phyloP scores from a whole-genome alignment of 2,329 filamentous ascomycete species.

The Aureobasidium melanogenum region DNA sequence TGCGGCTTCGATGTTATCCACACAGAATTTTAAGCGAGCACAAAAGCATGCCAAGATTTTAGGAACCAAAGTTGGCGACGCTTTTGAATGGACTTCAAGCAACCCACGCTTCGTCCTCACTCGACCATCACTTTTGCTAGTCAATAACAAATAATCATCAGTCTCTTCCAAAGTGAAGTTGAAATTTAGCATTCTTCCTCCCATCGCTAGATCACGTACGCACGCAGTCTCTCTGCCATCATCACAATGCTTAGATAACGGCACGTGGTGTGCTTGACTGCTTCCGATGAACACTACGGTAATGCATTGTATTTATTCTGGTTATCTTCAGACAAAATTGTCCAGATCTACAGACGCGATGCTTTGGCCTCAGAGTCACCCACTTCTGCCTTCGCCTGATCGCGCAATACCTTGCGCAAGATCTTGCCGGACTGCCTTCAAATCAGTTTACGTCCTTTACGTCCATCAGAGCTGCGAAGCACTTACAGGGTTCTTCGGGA shows the following conservation, averaged over 20 bases:
- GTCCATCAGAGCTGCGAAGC: neutral
- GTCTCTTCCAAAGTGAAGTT: too few relatives aligned
- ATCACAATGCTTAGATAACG: neutral
- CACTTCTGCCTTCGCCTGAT: slow-evolving; percentile 48
- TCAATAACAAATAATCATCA: too few relatives aligned
- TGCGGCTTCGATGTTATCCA: neutral
- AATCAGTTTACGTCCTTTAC: neutral
- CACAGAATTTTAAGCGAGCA: slow-evolving; percentile 6
- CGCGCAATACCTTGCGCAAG: slow-evolving; percentile 50
- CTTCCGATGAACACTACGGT: neutral
- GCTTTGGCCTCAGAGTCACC: slow-evolving; percentile 18
- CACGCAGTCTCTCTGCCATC: neutral
- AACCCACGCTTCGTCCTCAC: neutral
- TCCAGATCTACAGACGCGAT: slow-evolving; percentile 18
- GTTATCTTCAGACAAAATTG: neutral
- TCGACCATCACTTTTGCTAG: neutral
- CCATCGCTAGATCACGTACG: too few relatives aligned
- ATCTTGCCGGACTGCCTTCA: slow-evolving; percentile 54
- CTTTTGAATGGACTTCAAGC: neutral
- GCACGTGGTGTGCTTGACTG: neutral
- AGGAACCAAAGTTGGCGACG: neutral
- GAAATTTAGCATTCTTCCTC: too few relatives aligned
- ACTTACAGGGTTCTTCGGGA: slow-evolving; percentile 62
- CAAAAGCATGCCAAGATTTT: neutral
- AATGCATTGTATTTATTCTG: neutral